Evolutionary conservation across 2,329 filamentous ascomycete genomes (phyloP), one percentile per base, ranked within the genome.

Genomic region (Colletotrichum musae): DNA sequence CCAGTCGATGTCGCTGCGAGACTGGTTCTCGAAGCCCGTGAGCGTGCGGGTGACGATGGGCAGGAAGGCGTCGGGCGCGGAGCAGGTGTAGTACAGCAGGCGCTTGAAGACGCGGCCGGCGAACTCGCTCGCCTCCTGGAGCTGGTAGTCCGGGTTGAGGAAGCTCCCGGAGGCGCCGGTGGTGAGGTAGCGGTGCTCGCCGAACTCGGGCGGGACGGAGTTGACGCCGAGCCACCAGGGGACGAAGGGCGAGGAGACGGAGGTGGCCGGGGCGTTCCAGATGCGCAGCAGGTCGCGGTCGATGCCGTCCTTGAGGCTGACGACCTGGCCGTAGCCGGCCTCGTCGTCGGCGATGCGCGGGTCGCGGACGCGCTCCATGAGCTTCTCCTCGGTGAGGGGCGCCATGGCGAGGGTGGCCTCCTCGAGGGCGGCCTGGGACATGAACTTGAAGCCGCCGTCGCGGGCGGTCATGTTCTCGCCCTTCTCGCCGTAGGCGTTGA

Each of bases 381-480:
- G 76, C 67, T 87, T 84, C 18, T 76, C 75, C 68, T 88, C 86
- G 0, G 84, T 85, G n/a, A 87, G 75, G 0, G 86, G 85, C 1
- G 78, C 80, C 75, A 84, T 85, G 16, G 80, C 83, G 13, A 70
- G 70, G 2, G 74, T 76, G 32, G 72, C 75, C 6, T 74, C 52
- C 43, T 76, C 75, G 4, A 76, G 72, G 9, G 60, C 65, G 12
- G 73, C 72, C 39, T 74, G 75, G n/a, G 75, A 75, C 75, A 76
- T 76, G 73, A 76, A 77, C 70, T 76, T 76, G 73, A 75, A 76
- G 28, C 75, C 75, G 16, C 75, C 75, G 47, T 75, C 73, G 24
- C 74, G 73, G 1, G 75, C 75, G 1, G 68, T 73, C 43, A 66
- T 52, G 28, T 74, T 71, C 16, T 68, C 73, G 45, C 69, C 71